Percentiles rank a stretch among this genome's conserved stretches.
Conservation (phyloP, 116 monocot genomes). For the Posidonia oceanica region DNA sequence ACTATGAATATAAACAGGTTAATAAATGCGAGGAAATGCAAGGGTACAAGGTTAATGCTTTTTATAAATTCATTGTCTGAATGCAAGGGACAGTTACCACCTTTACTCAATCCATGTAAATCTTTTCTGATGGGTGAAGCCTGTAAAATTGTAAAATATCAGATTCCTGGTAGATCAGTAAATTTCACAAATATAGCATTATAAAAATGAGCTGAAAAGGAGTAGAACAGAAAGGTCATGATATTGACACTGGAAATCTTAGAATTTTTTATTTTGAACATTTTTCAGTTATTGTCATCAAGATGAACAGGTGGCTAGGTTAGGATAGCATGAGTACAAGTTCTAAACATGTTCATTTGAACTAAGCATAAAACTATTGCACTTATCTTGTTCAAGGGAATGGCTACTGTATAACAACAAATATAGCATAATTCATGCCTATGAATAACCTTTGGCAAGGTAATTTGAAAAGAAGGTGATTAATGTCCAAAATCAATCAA, state of each 20-base stretch:
- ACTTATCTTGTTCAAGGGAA: too few species aligned
- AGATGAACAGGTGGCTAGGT: too few species aligned
- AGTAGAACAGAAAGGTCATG: neutral
- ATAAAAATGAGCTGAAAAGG: neutral
- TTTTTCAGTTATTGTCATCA: too few species aligned
- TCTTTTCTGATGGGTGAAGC: constrained; percentile 1
- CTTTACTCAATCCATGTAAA: neutral
- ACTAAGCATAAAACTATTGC: too few species aligned
- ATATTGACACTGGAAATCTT: neutral
- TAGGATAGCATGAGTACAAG: too few species aligned
- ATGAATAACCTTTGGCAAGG: too few species aligned
- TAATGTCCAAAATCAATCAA: too few species aligned
- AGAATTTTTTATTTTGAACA: neutral
- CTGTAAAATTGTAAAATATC: constrained; percentile 5
- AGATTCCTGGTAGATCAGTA: neutral
- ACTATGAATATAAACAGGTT: neutral
- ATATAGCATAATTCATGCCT: too few species aligned
- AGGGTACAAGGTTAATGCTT: neutral
- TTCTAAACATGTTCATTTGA: too few species aligned
- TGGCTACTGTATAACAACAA: too few species aligned
- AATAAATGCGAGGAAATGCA: neutral
- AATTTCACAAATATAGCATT: neutral
- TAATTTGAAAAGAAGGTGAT: too few species aligned
- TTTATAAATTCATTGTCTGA: neutral
- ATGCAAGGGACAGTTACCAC: neutral